Conservation (phyloP, 805 yeast genomes). For the Schwanniomyces sp. region DNA sequence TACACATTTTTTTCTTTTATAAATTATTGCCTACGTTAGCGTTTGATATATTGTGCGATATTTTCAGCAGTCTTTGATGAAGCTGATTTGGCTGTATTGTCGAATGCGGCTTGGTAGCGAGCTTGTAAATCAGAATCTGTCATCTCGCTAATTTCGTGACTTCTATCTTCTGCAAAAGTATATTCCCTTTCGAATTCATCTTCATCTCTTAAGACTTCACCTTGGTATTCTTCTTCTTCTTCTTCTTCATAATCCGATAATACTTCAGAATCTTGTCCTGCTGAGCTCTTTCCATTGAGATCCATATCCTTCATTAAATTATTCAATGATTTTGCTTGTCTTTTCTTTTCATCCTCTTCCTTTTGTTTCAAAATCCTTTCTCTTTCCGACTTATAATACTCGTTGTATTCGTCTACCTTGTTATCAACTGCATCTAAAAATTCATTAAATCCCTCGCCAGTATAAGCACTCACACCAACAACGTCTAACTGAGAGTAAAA, state of each 20-base stretch:
- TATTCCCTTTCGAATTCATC: constrained; percentile 59
- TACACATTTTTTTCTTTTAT: neutral
- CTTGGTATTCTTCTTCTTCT: constrained; percentile 48
- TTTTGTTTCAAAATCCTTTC: constrained; percentile 76
- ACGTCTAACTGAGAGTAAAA: constrained; percentile 91
- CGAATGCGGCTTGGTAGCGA: constrained; percentile 74
- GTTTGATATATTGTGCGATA: constrained; percentile 65
- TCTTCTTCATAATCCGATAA: constrained; percentile 52
- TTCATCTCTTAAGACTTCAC: constrained; percentile 48
- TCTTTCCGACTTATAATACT: constrained; percentile 81
- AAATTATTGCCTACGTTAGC: constrained; percentile 7
- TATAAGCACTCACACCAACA: constrained; percentile 87
- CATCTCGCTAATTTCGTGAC: constrained; percentile 54
- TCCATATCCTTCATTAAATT: constrained; percentile 87
- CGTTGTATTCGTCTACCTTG: constrained; percentile 84
- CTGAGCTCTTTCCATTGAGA: constrained; percentile 39
- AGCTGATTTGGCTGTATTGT: constrained; percentile 57
- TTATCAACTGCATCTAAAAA: constrained; percentile 80
- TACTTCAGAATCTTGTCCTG: constrained; percentile 43
- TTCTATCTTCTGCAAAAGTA: constrained; percentile 67
- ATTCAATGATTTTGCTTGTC: constrained; percentile 69
- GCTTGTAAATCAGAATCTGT: constrained; percentile 56
- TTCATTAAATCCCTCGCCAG: constrained; percentile 94
- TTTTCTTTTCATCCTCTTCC: constrained; percentile 68
- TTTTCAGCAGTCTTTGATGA: constrained; percentile 69